Conservation (phyloP, 257 asterid genomes). For the Solanum acaule region DNA sequence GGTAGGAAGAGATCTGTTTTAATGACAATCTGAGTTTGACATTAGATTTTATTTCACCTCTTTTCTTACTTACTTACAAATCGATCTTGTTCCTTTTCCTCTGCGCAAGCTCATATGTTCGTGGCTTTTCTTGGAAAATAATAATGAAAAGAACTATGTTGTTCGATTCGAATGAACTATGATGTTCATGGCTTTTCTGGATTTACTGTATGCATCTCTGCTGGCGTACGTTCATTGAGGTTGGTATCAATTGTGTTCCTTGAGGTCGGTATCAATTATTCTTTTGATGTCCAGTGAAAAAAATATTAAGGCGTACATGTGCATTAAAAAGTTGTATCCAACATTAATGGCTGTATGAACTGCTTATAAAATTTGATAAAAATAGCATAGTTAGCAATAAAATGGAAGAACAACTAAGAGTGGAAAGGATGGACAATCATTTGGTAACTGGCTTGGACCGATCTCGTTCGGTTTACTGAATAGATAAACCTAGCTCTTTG, state of each 20-base stretch:
- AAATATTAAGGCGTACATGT: background rate
- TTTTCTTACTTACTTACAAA: background rate
- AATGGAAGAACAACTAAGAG: background rate
- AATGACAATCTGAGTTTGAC: background rate
- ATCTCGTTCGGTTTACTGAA: background rate
- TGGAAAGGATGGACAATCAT: background rate
- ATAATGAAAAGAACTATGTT: background rate
- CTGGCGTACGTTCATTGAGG: background rate
- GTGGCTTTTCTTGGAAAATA: background rate
- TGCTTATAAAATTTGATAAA: background rate
- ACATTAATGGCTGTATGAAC: background rate
- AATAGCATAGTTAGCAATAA: background rate
- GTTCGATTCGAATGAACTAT: background rate
- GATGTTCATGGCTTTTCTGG: background rate
- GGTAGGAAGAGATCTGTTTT: background rate
- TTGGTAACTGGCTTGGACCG: background rate
- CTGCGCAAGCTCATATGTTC: background rate
- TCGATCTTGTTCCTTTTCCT: background rate
- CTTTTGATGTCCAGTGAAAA: background rate
- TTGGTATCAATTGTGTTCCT: background rate
- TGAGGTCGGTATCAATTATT: background rate
- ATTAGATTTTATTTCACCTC: background rate
- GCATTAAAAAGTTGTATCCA: background rate
- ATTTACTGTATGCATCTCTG: background rate
- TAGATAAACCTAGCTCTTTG: background rate